Conservation (phyloP, 345 rosid species). For the Capsella bursapastoris region DNA sequence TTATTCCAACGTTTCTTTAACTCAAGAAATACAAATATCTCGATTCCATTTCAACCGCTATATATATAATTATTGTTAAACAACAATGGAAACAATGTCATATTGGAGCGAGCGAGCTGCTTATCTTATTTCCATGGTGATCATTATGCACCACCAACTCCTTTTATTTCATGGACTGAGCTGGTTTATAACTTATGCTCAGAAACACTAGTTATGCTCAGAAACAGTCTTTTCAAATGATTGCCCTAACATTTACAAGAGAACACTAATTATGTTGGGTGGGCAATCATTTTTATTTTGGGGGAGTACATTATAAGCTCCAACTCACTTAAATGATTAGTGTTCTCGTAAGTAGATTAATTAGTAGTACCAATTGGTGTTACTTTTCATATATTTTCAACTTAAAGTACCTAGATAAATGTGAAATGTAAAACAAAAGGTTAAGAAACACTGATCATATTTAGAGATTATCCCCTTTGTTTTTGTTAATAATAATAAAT, state of each 20-base stretch:
- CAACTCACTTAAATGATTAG: slow-evolving; percentile 7
- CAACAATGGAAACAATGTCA: neutral
- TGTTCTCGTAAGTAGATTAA: neutral
- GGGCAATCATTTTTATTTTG: slow-evolving; percentile 3
- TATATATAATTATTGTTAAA: neutral
- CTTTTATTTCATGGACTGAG: neutral
- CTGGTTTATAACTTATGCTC: slow-evolving; percentile 1
- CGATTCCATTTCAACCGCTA: neutral
- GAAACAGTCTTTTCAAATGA: slow-evolving; percentile 14
- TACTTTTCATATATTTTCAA: neutral
- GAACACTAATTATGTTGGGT: neutral
- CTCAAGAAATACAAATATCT: neutral
- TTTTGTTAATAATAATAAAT: neutral
- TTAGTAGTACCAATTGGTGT: neutral
- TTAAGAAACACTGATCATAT: neutral
- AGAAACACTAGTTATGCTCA: neutral
- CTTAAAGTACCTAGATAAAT: neutral
- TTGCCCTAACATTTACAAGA: slow-evolving; percentile 1
- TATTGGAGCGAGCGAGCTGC: neutral
- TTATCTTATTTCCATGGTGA: neutral
- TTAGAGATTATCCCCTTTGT: neutral
- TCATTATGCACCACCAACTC: slow-evolving; percentile 12
- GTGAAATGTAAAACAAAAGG: neutral
- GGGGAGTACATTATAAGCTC: neutral
- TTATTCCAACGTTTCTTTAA: neutral